Conservation (phyloP, 192 early-diverging fungal genomes). For the Umbelopsis sp. region DNA sequence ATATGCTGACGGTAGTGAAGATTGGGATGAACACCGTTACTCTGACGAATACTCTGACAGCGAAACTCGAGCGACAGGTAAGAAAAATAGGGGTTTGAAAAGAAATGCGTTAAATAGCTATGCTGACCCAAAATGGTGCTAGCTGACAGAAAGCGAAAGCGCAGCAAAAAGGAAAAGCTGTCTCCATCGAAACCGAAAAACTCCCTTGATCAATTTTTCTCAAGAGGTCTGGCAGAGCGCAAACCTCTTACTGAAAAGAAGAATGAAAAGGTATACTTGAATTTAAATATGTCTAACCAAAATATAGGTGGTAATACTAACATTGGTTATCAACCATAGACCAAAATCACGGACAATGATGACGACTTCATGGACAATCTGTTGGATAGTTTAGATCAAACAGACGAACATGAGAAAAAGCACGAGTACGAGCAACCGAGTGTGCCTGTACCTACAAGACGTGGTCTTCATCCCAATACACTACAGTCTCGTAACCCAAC, state of each 20-base stretch:
- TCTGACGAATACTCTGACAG: slow-evolving; percentile 54
- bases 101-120: background rate
- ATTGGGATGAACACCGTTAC: slow-evolving; percentile 43
- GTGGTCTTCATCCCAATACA: slow-evolving; percentile 1
- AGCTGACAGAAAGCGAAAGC: slow-evolving; percentile 26
- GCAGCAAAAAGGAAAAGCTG: slow-evolving; percentile 19
- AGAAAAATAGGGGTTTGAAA: background rate
- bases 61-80: slow-evolving; percentile 17
- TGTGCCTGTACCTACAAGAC: slow-evolving; percentile 3
- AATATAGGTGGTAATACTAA: background rate
- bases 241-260: background rate
- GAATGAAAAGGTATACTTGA: background rate
- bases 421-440: background rate
- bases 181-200: slow-evolving; percentile 3
- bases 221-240: background rate
- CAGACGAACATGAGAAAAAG: background rate
- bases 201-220: background rate
- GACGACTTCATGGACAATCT: slow-evolving; percentile 6
- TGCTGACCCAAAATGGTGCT: background rate
- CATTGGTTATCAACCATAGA: background rate
- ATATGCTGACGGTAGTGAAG: slow-evolving; percentile 62
- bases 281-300: background rate
- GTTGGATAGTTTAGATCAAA: background rate
- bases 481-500: background rate
- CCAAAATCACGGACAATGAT: background rate